Evolutionary conservation across 805 yeast species (phyloP).

Genomic region (Debaryomyces hansenii): DNA sequence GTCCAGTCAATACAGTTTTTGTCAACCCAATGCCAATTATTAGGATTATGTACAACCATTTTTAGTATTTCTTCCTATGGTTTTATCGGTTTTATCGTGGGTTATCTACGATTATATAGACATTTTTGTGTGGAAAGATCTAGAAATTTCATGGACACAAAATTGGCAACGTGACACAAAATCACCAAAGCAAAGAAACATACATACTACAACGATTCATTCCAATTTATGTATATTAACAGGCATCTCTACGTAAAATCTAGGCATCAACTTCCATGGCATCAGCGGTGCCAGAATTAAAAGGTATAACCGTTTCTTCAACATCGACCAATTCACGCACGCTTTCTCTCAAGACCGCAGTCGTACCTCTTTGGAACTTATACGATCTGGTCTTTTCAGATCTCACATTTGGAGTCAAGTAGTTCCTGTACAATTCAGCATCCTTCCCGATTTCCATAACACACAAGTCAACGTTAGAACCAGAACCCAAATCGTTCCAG

Average conservation of each 20-base stretch:
- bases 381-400: constrained; percentile 78
- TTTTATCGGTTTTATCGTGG: background rate
- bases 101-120: background rate
- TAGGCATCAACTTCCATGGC: constrained; percentile 47
- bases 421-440: constrained; percentile 81
- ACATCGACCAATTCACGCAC: constrained; percentile 67
- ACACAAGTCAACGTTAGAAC: constrained; percentile 96
- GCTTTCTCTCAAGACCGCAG: constrained; percentile 74
- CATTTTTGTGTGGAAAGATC: constrained; percentile 11
- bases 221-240: background rate
- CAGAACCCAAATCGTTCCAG: constrained; percentile 98
- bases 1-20: constrained; percentile 96
- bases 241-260: background rate
- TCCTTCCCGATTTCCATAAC: constrained; percentile 93
- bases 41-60: constrained; percentile 96
- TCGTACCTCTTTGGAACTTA: constrained; percentile 90
- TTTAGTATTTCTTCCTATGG: background rate
- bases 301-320: constrained; percentile 57
- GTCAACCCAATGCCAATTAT: constrained; percentile 99
- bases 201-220: background rate
- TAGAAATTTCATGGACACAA: constrained; percentile 9
- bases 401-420: constrained; percentile 88
- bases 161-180: constrained; percentile 2
- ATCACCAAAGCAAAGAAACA: background rate
- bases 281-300: constrained; percentile 23